Percentiles rank a stretch among this genome's conserved stretches.
Conservation (phyloP, 2,329 filamentous ascomycete genomes). For the Verticillium longisporum region DNA sequence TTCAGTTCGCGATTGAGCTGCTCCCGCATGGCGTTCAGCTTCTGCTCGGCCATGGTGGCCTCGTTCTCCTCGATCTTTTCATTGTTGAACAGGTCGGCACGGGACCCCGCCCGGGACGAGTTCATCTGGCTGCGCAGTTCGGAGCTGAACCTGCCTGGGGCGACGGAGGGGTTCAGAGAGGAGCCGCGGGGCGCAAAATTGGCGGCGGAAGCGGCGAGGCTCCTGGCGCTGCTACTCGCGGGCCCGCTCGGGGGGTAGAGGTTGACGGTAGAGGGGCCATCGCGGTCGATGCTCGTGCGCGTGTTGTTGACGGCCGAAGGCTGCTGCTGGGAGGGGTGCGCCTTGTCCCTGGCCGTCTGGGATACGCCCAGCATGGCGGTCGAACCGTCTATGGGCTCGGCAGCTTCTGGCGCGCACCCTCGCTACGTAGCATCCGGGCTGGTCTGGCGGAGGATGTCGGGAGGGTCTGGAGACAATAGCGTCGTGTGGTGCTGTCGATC, state of each 20-base stretch:
- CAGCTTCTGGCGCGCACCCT: constrained; percentile 10
- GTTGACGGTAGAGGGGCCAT: constrained; percentile 29
- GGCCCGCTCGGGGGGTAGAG: constrained; percentile 37
- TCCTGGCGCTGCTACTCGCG: constrained; percentile 23
- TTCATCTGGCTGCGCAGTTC: constrained; percentile 71
- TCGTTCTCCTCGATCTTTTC: constrained; percentile 60
- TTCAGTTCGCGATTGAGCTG: constrained; percentile 92
- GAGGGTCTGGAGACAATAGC: not conserved
- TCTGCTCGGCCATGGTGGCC: constrained; percentile 57
- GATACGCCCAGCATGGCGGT: constrained; percentile 45
- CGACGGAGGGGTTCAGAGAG: constrained; percentile 64
- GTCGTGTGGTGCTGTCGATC: not conserved
- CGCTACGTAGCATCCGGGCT: constrained; percentile 11
- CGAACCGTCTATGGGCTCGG: constrained; percentile 12
- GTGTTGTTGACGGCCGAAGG: constrained; percentile 27
- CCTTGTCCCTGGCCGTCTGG: constrained; percentile 47
- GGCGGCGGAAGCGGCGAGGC: constrained; percentile 44
- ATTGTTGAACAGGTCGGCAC: constrained; percentile 42
- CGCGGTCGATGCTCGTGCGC: constrained; percentile 49
- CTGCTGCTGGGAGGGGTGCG: constrained; percentile 35
- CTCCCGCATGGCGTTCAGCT: constrained; percentile 70
- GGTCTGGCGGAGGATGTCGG: not conserved
- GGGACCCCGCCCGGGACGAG: constrained; percentile 56
- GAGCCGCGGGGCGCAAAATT: constrained; percentile 61
- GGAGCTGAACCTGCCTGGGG: constrained; percentile 81